Base-by-base conservation (phyloP, 345 rosid genomes). In the Eucalyptus sp. region DNA sequence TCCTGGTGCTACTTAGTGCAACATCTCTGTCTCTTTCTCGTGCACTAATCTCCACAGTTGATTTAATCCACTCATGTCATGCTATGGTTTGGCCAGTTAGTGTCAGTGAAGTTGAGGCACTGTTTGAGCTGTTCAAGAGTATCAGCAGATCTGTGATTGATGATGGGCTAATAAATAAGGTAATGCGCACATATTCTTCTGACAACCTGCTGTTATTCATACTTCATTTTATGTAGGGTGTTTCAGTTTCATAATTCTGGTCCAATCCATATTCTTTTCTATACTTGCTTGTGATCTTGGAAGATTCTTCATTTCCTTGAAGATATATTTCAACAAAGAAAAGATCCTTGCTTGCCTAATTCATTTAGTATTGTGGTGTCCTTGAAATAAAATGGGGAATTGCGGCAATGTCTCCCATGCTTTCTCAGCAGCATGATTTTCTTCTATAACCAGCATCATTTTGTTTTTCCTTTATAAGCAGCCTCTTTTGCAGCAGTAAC, bases 81-180 rank as follows among this genome's bases (percentile, higher is more conserved):
- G 71, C 54, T 83, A 17, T 25, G 20, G 64, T 48, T 56, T 88
- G 88, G 31, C 76, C 93, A 93, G 95, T 93, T 86, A 93, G 94
- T 60, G 92, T 91, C 24, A 91, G 92, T 71, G 95, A 93, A 91
- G 95, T 93, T 51, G 94, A 93, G 88, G 95, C 95, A 29, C 87
- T 93, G 84, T 93, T 92, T 87, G 94, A 93, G 87, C 91, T 93
- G 54, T 93, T 87, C 90, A 92, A 93, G 90, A 90, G 93, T 89
- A 91, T 93, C 89, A 93, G 95, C 89, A 81, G 94, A 85, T 93
- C 95, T 80, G 92, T 92, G 80, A 80, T 93, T 91, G 94, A 93
- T 71, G 95, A 93, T 83, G 95, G 95, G 50, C 88, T 93, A 87
- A 93, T 93, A 86, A 93, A 87, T 90, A 93, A 93, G 95, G 95